These are phyloP conservation scores for Ascosphaera apis DNA, from an alignment of 2,329 filamentous ascomycete species.

Conservation along the genomic window DNA sequence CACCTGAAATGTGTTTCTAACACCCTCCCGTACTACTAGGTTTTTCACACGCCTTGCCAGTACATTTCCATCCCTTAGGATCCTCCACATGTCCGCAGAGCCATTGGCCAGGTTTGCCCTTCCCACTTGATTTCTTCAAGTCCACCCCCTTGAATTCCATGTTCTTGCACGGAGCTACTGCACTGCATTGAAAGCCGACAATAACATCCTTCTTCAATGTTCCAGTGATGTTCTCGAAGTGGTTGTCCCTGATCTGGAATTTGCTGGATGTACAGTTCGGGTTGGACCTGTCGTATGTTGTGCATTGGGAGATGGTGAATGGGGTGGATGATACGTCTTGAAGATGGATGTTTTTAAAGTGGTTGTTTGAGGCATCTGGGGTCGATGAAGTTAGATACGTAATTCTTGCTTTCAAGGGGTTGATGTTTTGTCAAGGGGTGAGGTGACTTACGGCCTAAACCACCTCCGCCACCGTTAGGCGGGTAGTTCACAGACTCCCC, in stretches of 20 bases:
- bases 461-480: conserved; percentile 36
- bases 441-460: conserved; percentile 25
- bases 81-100: conserved; percentile 10
- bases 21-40: not conserved
- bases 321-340: conserved; percentile 11
- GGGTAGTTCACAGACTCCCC: conserved; percentile 27
- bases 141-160: conserved; percentile 7
- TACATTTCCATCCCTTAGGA: conserved; percentile 9
- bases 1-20: too few species aligned
- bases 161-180: conserved; percentile 10
- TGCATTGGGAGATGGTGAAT: conserved; percentile 19
- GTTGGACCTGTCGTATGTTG: conserved; percentile 13
- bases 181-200: conserved; percentile 13
- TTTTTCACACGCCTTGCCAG: conserved; percentile 6
- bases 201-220: conserved; percentile 7
- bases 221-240: conserved; percentile 6
- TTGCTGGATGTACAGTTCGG: conserved; percentile 19
- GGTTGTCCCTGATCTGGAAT: conserved; percentile 18
- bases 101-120: conserved; percentile 7
- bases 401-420: not conserved
- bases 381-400: not conserved
- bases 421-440: not conserved
- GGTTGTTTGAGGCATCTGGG: conserved; percentile 14
- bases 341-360: conserved; percentile 14
- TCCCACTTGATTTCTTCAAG: conserved; percentile 5